phyloP scores from a whole-genome alignment of 2,329 filamentous ascomycete genomes.

The Aspergillus sp. region DNA sequence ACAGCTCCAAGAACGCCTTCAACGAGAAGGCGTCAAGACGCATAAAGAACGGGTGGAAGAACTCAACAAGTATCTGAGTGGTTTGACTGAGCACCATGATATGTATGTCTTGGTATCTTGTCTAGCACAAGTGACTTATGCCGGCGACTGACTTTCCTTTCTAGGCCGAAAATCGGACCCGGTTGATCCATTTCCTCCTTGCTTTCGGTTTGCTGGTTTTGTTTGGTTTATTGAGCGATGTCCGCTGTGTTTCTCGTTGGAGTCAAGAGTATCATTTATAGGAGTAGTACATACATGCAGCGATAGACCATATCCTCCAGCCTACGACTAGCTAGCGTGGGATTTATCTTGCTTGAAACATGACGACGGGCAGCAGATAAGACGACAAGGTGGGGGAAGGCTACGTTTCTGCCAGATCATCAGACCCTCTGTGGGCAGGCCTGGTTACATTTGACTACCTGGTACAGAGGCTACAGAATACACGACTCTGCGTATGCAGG shows the following conservation, averaged over 20 bases:
- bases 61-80: constrained; percentile 85
- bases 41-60: constrained; percentile 96
- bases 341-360: too few species aligned
- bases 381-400: neutral
- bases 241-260: neutral
- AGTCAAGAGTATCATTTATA: too few species aligned
- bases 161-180: constrained; percentile 34
- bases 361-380: too few species aligned
- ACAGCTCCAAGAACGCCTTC: constrained; percentile 73
- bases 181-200: constrained; percentile 19
- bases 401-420: neutral
- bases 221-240: neutral
- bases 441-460: neutral
- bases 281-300: too few species aligned
- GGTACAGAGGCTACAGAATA: too few species aligned
- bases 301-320: too few species aligned
- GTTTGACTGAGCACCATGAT: constrained; percentile 92
- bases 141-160: too few species aligned
- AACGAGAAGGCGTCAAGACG: constrained; percentile 82
- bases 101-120: constrained; percentile 50
- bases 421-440: neutral
- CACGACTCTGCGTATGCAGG: neutral
- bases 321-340: too few species aligned
- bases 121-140: neutral
- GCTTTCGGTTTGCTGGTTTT: neutral